Conservation (phyloP, 169 alveolate genomes). For the Plasmodium inui region DNA sequence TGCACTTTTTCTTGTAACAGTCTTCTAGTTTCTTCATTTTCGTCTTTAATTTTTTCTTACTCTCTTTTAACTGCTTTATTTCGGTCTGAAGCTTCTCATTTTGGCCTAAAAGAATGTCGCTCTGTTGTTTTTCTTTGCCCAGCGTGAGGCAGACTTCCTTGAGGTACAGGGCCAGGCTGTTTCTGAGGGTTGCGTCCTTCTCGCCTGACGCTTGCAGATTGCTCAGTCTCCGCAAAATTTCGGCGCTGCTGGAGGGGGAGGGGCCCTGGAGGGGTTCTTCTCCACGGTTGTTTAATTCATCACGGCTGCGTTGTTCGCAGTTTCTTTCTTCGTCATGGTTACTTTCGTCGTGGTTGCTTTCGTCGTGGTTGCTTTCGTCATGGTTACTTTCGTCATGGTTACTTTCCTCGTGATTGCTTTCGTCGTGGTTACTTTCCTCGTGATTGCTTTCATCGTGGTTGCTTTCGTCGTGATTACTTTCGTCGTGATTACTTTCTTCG, state of each 20-base stretch:
- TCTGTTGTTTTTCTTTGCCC: constrained; percentile 58
- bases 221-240: background rate
- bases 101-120: constrained; percentile 12
- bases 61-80: constrained; percentile 12
- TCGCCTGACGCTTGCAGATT: background rate
- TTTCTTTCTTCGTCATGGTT: background rate
- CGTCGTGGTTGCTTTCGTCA: background rate
- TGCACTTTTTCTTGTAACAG: constrained; percentile 16
- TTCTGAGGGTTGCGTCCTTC: background rate
- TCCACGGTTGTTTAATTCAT: background rate
- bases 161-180: constrained; percentile 16
- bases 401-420: background rate
- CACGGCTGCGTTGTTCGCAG: background rate
- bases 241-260: background rate
- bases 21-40: constrained; percentile 44
- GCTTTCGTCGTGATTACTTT: background rate
- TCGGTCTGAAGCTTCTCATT: constrained; percentile 23
- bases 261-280: background rate
- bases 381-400: background rate
- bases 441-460: background rate
- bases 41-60: constrained; percentile 4
- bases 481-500: background rate
- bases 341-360: background rate
- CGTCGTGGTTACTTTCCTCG: background rate
- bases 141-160: constrained; percentile 31